Evolutionary conservation across 331 rosid species (phyloP).

Genomic region (Quercus lobata): DNA sequence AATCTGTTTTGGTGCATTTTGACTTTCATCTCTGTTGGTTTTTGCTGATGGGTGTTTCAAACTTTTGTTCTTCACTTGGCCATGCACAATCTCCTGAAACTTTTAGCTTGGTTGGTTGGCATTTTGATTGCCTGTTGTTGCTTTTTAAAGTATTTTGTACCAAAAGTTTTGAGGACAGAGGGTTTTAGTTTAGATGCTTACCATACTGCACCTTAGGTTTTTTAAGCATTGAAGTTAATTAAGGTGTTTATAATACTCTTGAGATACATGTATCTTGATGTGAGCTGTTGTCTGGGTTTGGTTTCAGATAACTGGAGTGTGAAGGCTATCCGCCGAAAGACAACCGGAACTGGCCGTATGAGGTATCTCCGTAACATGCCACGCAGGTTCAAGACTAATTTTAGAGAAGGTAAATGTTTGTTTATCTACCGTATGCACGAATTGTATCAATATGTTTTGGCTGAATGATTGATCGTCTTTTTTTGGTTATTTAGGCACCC

Average conservation of each 20-base stretch:
- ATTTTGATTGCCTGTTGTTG: background rate
- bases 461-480: background rate
- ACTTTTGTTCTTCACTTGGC: background rate
- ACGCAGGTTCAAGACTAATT: slow-evolving; percentile 42
- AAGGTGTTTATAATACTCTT: background rate
- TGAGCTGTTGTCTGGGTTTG: background rate
- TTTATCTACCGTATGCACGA: too few species aligned
- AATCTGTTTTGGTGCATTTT: background rate
- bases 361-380: slow-evolving; percentile 42
- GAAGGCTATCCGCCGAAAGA: slow-evolving; percentile 44
- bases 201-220: background rate
- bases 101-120: background rate
- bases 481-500: slow-evolving; percentile 15
- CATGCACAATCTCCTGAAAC: background rate
- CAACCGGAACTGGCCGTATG: slow-evolving; percentile 50
- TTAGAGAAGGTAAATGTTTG: slow-evolving; percentile 23
- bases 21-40: background rate
- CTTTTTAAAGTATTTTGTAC: too few species aligned
- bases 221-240: background rate
- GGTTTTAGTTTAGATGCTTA: background rate
- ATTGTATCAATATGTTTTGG: background rate
- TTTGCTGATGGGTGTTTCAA: background rate
- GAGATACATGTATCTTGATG: background rate
- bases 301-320: slow-evolving; percentile 42
- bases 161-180: too few species aligned